phyloP scores from a whole-genome alignment of 257 asterid species.

The Mitragyna speciosa region DNA sequence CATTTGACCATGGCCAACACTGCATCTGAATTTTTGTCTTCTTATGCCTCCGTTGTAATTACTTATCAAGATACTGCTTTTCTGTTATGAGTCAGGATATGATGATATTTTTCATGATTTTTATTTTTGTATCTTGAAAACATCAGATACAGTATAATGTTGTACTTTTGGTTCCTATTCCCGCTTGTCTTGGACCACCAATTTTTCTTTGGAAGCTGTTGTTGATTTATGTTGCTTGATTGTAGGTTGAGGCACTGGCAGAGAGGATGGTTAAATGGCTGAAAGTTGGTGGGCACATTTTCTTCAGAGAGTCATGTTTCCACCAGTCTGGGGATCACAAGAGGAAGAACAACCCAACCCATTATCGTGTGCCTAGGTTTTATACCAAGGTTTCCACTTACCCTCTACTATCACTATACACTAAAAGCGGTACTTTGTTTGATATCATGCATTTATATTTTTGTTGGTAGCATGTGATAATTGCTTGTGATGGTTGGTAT shows the following conservation, averaged over 20 bases:
- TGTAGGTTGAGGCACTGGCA: slow-evolving; percentile 70
- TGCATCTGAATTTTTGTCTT: not conserved
- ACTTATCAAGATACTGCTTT: not conserved
- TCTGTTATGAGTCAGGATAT: not conserved
- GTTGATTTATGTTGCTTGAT: slow-evolving; percentile 13
- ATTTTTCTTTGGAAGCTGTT: not conserved
- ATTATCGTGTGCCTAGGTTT: slow-evolving; percentile 93
- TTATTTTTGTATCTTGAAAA: not conserved
- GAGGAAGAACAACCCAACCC: slow-evolving; percentile 82
- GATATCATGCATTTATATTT: not conserved
- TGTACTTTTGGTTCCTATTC: not conserved
- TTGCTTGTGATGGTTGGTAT: not conserved
- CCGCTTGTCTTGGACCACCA: not conserved
- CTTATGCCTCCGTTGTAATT: not conserved
- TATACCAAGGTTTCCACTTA: slow-evolving; percentile 70
- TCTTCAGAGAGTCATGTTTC: slow-evolving; percentile 95
- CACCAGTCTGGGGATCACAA: slow-evolving; percentile 97
- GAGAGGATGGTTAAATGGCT: slow-evolving; percentile 85
- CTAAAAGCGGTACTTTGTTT: slow-evolving; percentile 1
- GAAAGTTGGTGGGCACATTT: slow-evolving; percentile 87
- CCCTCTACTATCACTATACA: not conserved
- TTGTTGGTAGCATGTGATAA: not conserved
- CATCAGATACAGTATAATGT: not conserved
- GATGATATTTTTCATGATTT: too few species aligned
- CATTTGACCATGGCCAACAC: not conserved